Percentiles rank a stretch among this genome's conserved stretches.
These are phyloP conservation scores for Sphaerostilbella broomeana DNA, from an alignment of 2,329 filamentous ascomycete species.

Conservation along the genomic window DNA sequence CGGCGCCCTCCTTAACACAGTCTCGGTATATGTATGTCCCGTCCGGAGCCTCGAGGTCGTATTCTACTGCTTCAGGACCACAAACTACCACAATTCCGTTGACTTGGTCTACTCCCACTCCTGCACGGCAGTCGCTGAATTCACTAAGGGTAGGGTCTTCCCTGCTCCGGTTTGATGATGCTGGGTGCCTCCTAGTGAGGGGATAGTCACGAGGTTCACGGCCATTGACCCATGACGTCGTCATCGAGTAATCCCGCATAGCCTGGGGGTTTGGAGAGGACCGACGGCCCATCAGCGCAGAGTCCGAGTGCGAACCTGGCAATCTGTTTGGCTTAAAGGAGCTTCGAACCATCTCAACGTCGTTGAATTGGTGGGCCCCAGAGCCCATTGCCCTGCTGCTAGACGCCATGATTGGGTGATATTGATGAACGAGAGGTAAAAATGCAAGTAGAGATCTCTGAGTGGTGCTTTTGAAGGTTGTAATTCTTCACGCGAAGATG, in stretches of 20 bases:
- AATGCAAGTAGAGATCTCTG: background rate
- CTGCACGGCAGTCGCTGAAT: conserved; percentile 1
- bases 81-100: conserved; percentile 8
- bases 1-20: conserved; percentile 5
- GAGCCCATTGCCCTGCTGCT: background rate
- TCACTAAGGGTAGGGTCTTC: background rate
- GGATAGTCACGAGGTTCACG: background rate
- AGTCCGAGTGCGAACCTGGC: background rate
- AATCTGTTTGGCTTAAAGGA: background rate
- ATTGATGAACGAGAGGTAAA: background rate
- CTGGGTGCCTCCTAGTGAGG: conserved; percentile 2
- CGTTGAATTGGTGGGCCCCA: background rate
- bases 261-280: background rate
- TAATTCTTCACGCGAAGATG: too few species aligned
- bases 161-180: background rate
- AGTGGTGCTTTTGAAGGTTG: too few species aligned
- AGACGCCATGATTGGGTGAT: background rate
- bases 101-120: conserved; percentile 4
- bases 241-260: background rate
- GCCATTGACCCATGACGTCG: too few species aligned
- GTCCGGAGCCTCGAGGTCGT: background rate
- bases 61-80: background rate
- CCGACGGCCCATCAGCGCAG: background rate
- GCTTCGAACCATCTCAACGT: background rate
- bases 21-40: conserved; percentile 3